A percentile compares a stretch with the other conserved stretches of the same genome.
Conservation (phyloP, 225 moss, liverwort and hornwort genomes). For the Climacium dendroides region DNA sequence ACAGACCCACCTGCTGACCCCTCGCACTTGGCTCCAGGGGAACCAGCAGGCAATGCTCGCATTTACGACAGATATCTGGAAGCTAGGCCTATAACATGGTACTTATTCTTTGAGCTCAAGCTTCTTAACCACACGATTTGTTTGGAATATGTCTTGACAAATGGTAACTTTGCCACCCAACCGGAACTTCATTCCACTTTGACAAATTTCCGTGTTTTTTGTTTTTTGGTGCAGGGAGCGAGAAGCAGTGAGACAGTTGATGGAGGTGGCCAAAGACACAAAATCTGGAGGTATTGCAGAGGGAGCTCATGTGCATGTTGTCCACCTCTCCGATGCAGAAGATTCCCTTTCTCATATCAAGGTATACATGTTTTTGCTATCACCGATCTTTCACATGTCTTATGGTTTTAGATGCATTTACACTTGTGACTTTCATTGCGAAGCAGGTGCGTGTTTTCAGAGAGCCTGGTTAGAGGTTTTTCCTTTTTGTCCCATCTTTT, state of each 20-base stretch:
- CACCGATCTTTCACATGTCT: background rate
- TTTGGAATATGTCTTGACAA: background rate
- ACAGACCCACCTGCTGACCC: conserved; percentile 44
- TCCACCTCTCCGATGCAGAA: conserved; percentile 74
- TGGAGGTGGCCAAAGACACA: conserved; percentile 77
- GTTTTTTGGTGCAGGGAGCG: conserved; percentile 51
- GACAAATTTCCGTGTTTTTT: background rate
- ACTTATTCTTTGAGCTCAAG: background rate
- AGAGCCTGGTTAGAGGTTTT: background rate
- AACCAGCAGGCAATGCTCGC: conserved; percentile 40
- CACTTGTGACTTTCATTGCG: background rate
- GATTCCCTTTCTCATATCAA: conserved; percentile 54
- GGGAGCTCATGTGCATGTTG: conserved; percentile 82
- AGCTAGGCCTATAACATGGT: conserved; percentile 61
- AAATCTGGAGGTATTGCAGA: conserved; percentile 54
- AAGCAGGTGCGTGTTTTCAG: too few species aligned
- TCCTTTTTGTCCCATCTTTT: background rate
- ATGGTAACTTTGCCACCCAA: background rate
- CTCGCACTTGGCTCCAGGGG: conserved; percentile 26
- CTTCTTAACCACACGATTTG: background rate
- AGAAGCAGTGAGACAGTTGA: conserved; percentile 68
- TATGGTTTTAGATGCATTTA: background rate
- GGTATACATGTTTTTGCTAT: background rate
- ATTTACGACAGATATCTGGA: conserved; percentile 60
- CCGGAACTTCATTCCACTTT: too few species aligned